Conservation (phyloP, 371 early-diverging fungal species). For the Aphelidium insulamus region DNA sequence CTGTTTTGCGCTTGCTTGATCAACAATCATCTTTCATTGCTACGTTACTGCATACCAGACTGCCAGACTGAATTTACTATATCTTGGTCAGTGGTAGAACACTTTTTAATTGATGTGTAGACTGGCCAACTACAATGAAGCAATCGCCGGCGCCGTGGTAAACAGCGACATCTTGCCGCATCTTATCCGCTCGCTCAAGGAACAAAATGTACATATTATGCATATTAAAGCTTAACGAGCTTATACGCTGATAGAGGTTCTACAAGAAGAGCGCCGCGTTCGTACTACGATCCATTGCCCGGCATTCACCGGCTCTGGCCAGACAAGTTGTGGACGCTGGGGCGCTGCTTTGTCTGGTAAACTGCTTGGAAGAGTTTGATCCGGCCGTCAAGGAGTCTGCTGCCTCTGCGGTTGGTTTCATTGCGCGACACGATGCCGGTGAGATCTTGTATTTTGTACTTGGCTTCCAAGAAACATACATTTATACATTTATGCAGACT, state of each 20-base stretch:
- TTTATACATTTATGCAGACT: conserved; percentile 8
- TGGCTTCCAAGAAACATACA: background rate
- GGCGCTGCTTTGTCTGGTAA: conserved; percentile 18
- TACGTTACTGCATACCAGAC: too few relatives aligned
- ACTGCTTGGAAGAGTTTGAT: conserved; percentile 29
- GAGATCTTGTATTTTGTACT: background rate
- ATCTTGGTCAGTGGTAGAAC: too few relatives aligned
- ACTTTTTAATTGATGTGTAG: too few relatives aligned
- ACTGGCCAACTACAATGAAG: conserved; percentile 22
- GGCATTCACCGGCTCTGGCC: conserved; percentile 24
- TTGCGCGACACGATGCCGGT: conserved; percentile 27
- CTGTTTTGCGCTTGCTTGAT: too few relatives aligned
- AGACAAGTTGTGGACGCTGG: conserved; percentile 21
- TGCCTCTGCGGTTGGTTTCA: conserved; percentile 28
- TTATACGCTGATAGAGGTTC: conserved; percentile 11
- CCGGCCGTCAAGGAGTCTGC: conserved; percentile 28
- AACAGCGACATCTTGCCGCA: conserved; percentile 24
- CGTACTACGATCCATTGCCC: conserved; percentile 23
- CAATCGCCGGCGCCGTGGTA: conserved; percentile 20
- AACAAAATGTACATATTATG: conserved; percentile 18
- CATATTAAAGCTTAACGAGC: too few relatives aligned
- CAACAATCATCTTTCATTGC: too few relatives aligned
- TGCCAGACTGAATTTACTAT: too few relatives aligned
- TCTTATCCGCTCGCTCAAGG: conserved; percentile 17
- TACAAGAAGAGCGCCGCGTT: conserved; percentile 30